Conservation (phyloP, 2,329 filamentous ascomycete species). For the Sphaerulina populicola region DNA sequence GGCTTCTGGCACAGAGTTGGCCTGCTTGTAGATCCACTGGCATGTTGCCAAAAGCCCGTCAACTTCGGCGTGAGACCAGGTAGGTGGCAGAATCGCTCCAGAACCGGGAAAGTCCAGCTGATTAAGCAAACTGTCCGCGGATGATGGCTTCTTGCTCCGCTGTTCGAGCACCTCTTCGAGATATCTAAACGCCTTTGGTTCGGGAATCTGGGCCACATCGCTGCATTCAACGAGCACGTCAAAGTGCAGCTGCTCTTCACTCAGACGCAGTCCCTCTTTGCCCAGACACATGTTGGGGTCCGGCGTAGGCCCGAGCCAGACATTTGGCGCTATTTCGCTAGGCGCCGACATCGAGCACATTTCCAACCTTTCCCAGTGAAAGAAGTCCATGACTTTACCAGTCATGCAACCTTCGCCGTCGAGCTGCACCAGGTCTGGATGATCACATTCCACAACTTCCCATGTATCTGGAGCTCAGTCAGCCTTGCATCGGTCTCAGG, state of each 20-base stretch:
- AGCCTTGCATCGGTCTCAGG: constrained; percentile 20
- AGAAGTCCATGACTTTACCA: constrained; percentile 76
- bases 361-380: constrained; percentile 77
- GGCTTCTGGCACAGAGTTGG: constrained; percentile 43
- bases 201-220: constrained; percentile 69
- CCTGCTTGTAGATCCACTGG: constrained; percentile 79
- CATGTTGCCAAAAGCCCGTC: constrained; percentile 80
- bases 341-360: constrained; percentile 91
- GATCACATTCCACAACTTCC: constrained; percentile 59
- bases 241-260: constrained; percentile 45
- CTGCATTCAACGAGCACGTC: constrained; percentile 84
- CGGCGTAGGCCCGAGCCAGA: constrained; percentile 82
- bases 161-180: constrained; percentile 49
- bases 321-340: constrained; percentile 79
- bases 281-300: constrained; percentile 49
- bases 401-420: constrained; percentile 64
- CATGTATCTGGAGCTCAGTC: constrained; percentile 51
- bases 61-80: constrained; percentile 72
- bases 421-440: constrained; percentile 64
- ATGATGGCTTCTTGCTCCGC: constrained; percentile 13
- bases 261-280: constrained; percentile 22
- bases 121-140: constrained; percentile 42
- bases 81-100: constrained; percentile 79
- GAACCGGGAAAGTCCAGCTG: constrained; percentile 82
- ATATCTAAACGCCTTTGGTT: constrained; percentile 56